Percentiles rank a stretch among this genome's conserved stretches.
phyloP scores from a whole-genome alignment of 2,329 filamentous ascomycete species.

The Lasiodiplodia sp. region DNA sequence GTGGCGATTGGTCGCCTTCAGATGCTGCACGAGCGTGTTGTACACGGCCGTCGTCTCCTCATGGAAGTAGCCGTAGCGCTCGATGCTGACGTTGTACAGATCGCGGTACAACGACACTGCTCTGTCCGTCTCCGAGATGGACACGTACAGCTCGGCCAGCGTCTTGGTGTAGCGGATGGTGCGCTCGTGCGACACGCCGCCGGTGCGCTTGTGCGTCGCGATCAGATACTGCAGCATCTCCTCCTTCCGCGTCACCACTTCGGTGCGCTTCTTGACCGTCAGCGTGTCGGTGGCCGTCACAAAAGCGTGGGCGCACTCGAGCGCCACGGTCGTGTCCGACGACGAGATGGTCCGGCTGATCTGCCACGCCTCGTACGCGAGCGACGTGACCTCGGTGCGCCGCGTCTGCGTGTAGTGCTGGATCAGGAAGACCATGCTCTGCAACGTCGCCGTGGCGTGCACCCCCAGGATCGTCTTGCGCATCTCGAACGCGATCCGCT shows the following conservation, averaged over 20 bases:
- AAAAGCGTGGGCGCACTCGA: too few species aligned
- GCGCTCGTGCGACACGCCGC: slow-evolving; percentile 32
- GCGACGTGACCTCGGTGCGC: slow-evolving; percentile 45
- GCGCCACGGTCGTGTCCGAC: too few species aligned
- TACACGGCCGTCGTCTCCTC: slow-evolving; percentile 34
- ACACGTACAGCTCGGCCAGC: slow-evolving; percentile 36
- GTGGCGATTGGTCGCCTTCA: too few species aligned
- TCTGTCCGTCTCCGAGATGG: slow-evolving; percentile 33
- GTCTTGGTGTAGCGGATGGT: slow-evolving; percentile 33
- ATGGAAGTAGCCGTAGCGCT: slow-evolving; percentile 35
- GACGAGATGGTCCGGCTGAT: slow-evolving; percentile 31
- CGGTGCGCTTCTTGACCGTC: neutral
- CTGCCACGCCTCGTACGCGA: slow-evolving; percentile 39
- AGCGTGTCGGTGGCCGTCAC: too few species aligned
- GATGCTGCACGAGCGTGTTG: slow-evolving; percentile 34
- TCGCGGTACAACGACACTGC: slow-evolving; percentile 36
- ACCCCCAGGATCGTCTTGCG: too few species aligned
- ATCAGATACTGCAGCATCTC: slow-evolving; percentile 37
- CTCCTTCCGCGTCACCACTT: slow-evolving; percentile 32
- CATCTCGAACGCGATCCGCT: slow-evolving; percentile 23
- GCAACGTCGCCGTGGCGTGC: too few species aligned
- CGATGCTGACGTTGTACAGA: slow-evolving; percentile 35
- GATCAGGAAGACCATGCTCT: too few species aligned
- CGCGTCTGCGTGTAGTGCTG: neutral
- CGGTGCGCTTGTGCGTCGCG: slow-evolving; percentile 31